Percentiles rank a stretch among this genome's conserved stretches.
Evolutionary conservation across 2,329 filamentous ascomycete species (phyloP).

Genomic region (Sclerotinia nivalis): DNA sequence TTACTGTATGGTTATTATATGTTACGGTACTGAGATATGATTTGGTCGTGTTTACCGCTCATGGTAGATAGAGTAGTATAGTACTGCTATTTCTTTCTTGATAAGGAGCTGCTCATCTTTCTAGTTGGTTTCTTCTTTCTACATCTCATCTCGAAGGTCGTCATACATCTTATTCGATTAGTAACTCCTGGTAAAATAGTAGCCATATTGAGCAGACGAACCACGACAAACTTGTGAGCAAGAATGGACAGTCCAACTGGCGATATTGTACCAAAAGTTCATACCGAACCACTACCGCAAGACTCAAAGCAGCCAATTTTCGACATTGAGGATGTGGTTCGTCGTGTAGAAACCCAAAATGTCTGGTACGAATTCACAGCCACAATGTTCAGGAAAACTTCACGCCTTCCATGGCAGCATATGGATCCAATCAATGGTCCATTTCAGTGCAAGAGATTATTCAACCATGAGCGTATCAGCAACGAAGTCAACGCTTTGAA

Average conservation of each 20-base stretch:
- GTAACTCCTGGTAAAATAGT: too few species aligned
- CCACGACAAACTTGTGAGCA: neutral
- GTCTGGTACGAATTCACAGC: neutral
- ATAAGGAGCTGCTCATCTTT: neutral
- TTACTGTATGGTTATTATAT: too few species aligned
- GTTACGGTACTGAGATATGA: too few species aligned
- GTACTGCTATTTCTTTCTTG: neutral
- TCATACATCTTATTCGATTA: neutral
- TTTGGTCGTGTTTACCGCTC: neutral
- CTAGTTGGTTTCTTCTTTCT: neutral
- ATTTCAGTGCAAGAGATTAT: neutral
- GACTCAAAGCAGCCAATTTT: neutral
- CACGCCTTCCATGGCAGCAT: neutral
- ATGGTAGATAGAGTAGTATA: neutral
- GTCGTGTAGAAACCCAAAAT: neutral
- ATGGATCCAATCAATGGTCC: neutral
- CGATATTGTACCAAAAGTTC: too few species aligned
- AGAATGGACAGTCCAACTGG: neutral
- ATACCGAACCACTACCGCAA: neutral
- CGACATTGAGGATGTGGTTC: neutral
- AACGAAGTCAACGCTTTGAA: slow-evolving; percentile 8
- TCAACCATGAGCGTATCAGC: slow-evolving; percentile 1
- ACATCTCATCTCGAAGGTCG: too few species aligned
- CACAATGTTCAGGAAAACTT: slow-evolving; percentile 8
- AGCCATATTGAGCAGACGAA: neutral